A percentile compares a stretch with the other conserved stretches of the same genome.
Conservation (phyloP, 495 filamentous ascomycete species). For the Haplographium delicatum region DNA sequence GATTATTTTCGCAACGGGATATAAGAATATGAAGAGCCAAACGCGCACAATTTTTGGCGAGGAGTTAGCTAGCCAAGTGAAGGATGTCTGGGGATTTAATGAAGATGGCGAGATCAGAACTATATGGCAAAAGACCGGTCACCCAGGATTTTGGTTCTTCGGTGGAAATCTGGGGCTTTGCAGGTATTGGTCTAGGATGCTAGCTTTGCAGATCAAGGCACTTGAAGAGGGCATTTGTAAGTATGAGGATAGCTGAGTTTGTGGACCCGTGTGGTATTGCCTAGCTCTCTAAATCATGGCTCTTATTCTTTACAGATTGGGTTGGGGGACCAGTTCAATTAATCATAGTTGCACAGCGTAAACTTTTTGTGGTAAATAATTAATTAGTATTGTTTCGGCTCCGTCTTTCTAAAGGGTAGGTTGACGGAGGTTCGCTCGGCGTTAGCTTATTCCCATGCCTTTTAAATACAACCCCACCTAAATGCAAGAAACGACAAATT, state of each 20-base stretch:
- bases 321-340: no score
- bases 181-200: constrained; percentile 63
- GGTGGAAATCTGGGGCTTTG: constrained; percentile 72
- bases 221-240: constrained; percentile 46
- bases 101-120: constrained; percentile 63
- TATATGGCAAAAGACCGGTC: constrained; percentile 66
- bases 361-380: no score
- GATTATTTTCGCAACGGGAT: constrained; percentile 78
- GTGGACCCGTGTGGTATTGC: no score
- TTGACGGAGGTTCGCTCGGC: no score
- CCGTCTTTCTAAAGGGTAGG: no score
- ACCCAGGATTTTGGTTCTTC: constrained; percentile 78
- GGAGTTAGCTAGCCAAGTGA: constrained; percentile 56
- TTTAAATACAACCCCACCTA: no score
- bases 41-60: constrained; percentile 64
- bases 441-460: no score
- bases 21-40: constrained; percentile 67
- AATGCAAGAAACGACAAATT: no score
- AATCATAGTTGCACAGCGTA: no score
- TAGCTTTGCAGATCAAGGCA: constrained; percentile 75
- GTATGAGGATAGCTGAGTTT: constrained; percentile 3
- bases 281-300: no score
- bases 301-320: no score
- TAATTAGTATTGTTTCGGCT: no score
- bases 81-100: constrained; percentile 72